These are phyloP conservation scores for Orychophragmus violaceus DNA, from an alignment of 345 rosid species.

Conservation along the genomic window DNA sequence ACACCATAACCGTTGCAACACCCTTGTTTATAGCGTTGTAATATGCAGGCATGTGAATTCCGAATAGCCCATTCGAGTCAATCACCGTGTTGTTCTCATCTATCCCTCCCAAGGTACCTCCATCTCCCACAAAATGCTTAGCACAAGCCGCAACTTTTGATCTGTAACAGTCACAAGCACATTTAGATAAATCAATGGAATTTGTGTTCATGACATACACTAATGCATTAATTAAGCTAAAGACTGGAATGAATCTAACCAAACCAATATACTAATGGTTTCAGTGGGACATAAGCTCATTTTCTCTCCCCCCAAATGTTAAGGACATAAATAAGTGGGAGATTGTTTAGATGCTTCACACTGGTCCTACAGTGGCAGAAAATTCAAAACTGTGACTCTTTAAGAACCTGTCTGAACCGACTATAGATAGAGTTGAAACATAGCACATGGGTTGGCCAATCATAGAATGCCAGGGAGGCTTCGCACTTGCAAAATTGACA, in stretches of 20 bases:
- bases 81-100: slow-evolving; percentile 52
- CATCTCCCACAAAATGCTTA: slow-evolving; percentile 61
- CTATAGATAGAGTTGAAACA: slow-evolving; percentile 1
- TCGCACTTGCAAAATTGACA: background rate
- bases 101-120: slow-evolving; percentile 49
- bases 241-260: background rate
- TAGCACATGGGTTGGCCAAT: slow-evolving; percentile 6
- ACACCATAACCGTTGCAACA: slow-evolving; percentile 52
- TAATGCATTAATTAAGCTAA: background rate
- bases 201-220: background rate
- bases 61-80: slow-evolving; percentile 34
- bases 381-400: slow-evolving; percentile 14
- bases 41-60: slow-evolving; percentile 52
- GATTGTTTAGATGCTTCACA: background rate
- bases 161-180: slow-evolving; percentile 23
- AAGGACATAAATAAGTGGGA: background rate
- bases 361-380: slow-evolving; percentile 25
- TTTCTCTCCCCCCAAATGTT: background rate
- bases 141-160: slow-evolving; percentile 56
- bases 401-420: background rate
- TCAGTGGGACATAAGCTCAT: background rate
- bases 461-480: background rate
- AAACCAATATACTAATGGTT: background rate
- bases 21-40: slow-evolving; percentile 46
- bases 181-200: background rate